These are phyloP conservation scores for Blastocystis sp. DNA, from an alignment of 352 stramenopile species.

Conservation along the genomic window DNA sequence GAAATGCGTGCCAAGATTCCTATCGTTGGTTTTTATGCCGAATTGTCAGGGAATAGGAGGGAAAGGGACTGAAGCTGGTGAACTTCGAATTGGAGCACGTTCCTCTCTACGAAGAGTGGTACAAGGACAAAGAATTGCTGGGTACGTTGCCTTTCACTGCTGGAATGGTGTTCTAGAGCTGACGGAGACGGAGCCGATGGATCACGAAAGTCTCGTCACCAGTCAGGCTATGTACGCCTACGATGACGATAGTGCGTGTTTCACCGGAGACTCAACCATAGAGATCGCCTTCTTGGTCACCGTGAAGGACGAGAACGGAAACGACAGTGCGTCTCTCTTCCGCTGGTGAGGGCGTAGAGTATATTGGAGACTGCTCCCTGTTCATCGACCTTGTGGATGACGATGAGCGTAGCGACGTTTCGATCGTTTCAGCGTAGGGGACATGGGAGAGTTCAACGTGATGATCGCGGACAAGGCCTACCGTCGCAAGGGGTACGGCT, in stretches of 20 bases:
- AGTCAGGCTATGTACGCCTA: slow-evolving; percentile 63
- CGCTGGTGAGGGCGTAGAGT: background rate
- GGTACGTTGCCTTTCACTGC: background rate
- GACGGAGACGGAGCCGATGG: slow-evolving; percentile 52
- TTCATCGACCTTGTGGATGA: slow-evolving; percentile 63
- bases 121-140: slow-evolving; percentile 65
- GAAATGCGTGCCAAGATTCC: slow-evolving; percentile 45
- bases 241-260: slow-evolving; percentile 41
- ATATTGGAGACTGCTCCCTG: slow-evolving; percentile 47
- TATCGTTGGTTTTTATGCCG: background rate
- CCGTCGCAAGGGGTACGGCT: slow-evolving; percentile 56
- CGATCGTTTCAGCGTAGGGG: slow-evolving; percentile 14
- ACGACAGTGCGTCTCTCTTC: slow-evolving; percentile 18
- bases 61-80: slow-evolving; percentile 64
- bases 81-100: slow-evolving; percentile 67
- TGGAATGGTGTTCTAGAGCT: background rate
- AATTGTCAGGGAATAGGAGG: slow-evolving; percentile 18
- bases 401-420: slow-evolving; percentile 10
- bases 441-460: slow-evolving; percentile 69
- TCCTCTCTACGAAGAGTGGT: slow-evolving; percentile 65
- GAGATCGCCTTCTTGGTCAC: slow-evolving; percentile 53
- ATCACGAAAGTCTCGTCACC: slow-evolving; percentile 58
- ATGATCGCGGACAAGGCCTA: slow-evolving; percentile 69
- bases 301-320: slow-evolving; percentile 60
- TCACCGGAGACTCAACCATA: background rate